Evolutionary conservation across 1,139 yeast species (phyloP).

Genomic region (Sugiyamaella pinicola): DNA sequence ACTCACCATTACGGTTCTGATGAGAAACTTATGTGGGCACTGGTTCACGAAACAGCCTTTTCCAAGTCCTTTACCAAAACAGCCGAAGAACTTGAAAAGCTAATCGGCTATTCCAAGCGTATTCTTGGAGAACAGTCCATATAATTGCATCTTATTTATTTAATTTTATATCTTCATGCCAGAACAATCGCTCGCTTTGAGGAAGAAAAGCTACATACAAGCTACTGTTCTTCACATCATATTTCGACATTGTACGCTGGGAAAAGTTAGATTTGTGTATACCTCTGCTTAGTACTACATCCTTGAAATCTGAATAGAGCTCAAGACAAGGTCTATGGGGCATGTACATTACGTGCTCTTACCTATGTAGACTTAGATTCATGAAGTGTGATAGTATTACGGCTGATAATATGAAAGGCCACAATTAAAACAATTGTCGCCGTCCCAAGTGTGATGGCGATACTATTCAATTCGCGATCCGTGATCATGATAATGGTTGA

Average conservation of each 20-base stretch:
- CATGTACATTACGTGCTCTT: not conserved
- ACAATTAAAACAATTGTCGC: constrained; percentile 70
- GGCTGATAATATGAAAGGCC: constrained; percentile 58
- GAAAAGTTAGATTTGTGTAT: too few relatives aligned
- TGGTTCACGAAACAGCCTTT: constrained; percentile 53
- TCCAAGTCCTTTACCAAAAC: constrained; percentile 52
- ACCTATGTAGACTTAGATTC: constrained; percentile 13
- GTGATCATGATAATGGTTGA: constrained; percentile 59
- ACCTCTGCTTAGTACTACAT: too few relatives aligned
- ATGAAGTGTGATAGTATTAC: constrained; percentile 25
- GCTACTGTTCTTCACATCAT: too few relatives aligned
- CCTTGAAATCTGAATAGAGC: too few relatives aligned
- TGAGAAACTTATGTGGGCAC: constrained; percentile 44
- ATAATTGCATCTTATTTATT: constrained; percentile 9
- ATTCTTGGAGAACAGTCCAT: constrained; percentile 50
- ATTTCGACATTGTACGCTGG: too few relatives aligned
- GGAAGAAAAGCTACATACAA: too few relatives aligned
- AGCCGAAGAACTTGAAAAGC: constrained; percentile 47
- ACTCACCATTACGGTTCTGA: constrained; percentile 5
- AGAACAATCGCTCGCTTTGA: too few relatives aligned
- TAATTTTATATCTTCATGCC: constrained; percentile 10
- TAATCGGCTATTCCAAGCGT: constrained; percentile 46
- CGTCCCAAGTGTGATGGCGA: constrained; percentile 77
- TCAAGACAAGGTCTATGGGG: too few relatives aligned
- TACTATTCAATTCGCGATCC: constrained; percentile 72